Evolutionary conservation across 2,329 filamentous ascomycete species (phyloP).

Genomic region (Botryotinia calthae): DNA sequence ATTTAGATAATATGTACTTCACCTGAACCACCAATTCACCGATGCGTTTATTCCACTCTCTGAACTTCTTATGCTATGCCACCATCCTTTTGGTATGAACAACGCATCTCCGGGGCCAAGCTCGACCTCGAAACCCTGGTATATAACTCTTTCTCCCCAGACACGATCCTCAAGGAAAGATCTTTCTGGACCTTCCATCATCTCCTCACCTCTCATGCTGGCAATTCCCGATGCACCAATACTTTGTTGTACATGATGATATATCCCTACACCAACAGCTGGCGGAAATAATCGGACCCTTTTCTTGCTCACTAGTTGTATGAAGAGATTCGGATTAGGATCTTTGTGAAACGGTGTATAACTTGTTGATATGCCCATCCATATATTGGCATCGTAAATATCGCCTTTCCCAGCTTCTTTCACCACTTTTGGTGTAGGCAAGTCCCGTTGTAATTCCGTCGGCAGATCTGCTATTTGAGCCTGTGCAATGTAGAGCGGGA

Average conservation of each 20-base stretch:
- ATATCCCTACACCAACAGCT: conserved; percentile 60
- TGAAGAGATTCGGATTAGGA: conserved; percentile 90
- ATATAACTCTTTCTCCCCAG: conserved; percentile 52
- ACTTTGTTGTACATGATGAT: conserved; percentile 48
- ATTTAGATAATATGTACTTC: conserved; percentile 17
- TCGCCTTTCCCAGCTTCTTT: conserved; percentile 67
- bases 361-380: conserved; percentile 83
- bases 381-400: conserved; percentile 82
- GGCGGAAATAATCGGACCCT: conserved; percentile 69
- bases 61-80: conserved; percentile 75
- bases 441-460: conserved; percentile 55
- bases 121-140: conserved; percentile 40
- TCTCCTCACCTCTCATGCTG: conserved; percentile 70
- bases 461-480: conserved; percentile 71
- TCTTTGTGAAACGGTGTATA: conserved; percentile 90
- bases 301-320: conserved; percentile 76
- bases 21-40: conserved; percentile 57
- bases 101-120: conserved; percentile 67
- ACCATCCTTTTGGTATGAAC: conserved; percentile 82
- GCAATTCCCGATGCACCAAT: conserved; percentile 41
- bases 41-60: conserved; percentile 44
- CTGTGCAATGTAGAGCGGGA: conserved; percentile 77
- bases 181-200: conserved; percentile 83
- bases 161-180: conserved; percentile 63
- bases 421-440: conserved; percentile 67